Evolutionary conservation across 2,329 filamentous ascomycete genomes (phyloP).

Genomic region (Chaetomium globosum): DNA sequence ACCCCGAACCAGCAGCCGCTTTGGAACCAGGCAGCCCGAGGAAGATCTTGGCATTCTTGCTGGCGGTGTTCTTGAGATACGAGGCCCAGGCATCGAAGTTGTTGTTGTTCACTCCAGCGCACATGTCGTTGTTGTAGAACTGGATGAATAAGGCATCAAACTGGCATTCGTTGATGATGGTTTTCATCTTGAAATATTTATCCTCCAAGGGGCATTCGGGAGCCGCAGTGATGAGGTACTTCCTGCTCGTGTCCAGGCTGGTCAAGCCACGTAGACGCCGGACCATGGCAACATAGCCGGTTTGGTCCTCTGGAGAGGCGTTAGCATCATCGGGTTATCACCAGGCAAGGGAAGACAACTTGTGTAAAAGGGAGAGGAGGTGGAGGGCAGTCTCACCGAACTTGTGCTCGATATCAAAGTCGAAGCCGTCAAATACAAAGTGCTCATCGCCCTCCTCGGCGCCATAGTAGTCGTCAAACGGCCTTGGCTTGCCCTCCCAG

Average conservation of each 20-base stretch:
- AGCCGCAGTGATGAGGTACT: slow-evolving; percentile 51
- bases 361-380: background rate
- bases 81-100: slow-evolving; percentile 46
- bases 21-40: slow-evolving; percentile 45
- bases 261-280: slow-evolving; percentile 33
- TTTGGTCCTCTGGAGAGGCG: slow-evolving; percentile 30
- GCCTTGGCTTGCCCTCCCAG: slow-evolving; percentile 43
- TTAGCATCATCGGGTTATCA: slow-evolving; percentile 17
- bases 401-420: slow-evolving; percentile 52
- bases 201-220: slow-evolving; percentile 49
- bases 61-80: slow-evolving; percentile 41
- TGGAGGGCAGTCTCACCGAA: slow-evolving; percentile 30
- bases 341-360: slow-evolving; percentile 5
- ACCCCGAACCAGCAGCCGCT: slow-evolving; percentile 37
- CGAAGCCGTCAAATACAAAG: slow-evolving; percentile 55
- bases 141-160: slow-evolving; percentile 52
- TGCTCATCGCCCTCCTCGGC: slow-evolving; percentile 30
- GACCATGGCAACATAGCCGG: slow-evolving; percentile 40
- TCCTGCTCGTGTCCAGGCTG: slow-evolving; percentile 27
- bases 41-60: slow-evolving; percentile 44
- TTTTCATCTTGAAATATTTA: slow-evolving; percentile 48
- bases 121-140: slow-evolving; percentile 53
- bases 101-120: slow-evolving; percentile 43
- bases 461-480: slow-evolving; percentile 45
- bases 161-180: slow-evolving; percentile 44